Base-by-base conservation (phyloP, 768 basidiomycete species). In the Nevesoporus exiguus region DNA sequence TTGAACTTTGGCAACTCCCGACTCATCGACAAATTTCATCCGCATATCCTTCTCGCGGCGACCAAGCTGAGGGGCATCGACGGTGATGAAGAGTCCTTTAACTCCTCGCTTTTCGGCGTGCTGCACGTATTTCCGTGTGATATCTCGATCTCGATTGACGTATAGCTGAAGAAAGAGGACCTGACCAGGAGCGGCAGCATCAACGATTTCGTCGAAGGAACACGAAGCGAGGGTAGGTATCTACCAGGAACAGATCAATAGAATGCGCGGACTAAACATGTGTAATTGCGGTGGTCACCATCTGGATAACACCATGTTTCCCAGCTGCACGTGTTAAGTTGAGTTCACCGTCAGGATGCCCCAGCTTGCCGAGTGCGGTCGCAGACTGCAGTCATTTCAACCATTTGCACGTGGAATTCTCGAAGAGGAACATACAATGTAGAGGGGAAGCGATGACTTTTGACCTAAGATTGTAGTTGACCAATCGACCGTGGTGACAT, bases 1-100 rank as follows among this genome's bases (percentile, higher is more conserved):
- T 42, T 66, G 65, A 4, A 68, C 62, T 34, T 55, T 65, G 11
- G 56, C 64, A 3, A 62, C 61, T 14, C 63, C 67, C 19, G 60
- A 54, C 29, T 85, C 86, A 10, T 88, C 91, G 33, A 88, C 90
- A 57, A 96, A 94, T 67, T 93, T 95, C 85, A 88, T 88, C 15
- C 93, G 80, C 93, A 97, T 96, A 65, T 95, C 93, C 48, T 94
- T 93, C 69, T 94, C 91, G 54, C 93, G 80, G 19, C 92, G 81
- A 46, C 94, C 94, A 14, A 97, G 83, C 61, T 97, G 94, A 8
- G 94, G 93, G 0, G 94, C 93, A 73, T 96, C 93, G 27, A 97
- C 93, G 0, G 93, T 95, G 69, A 97, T 95, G 73, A 97, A 96
- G 8, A 97, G 76, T 2, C 79, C 93, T 70, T 92, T 92, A 65